Conservation (phyloP, 2,329 filamentous ascomycete genomes). For the Colletotrichum sp. region DNA sequence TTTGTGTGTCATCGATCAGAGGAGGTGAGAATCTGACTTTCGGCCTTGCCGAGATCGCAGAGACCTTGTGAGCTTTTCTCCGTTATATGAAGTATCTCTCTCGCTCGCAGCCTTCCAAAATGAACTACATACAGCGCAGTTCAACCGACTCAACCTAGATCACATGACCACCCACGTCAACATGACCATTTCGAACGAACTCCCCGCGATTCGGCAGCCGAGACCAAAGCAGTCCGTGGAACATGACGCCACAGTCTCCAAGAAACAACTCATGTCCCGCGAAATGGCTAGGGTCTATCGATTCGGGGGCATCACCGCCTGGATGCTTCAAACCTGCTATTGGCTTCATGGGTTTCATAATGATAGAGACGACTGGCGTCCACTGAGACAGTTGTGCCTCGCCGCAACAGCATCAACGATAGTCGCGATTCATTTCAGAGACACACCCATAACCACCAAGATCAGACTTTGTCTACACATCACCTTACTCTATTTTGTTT, state of each 20-base stretch:
- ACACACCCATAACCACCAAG: neutral
- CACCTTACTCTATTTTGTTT: neutral
- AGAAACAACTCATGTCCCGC: neutral
- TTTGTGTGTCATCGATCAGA: too few relatives aligned
- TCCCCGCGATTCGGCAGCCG: neutral
- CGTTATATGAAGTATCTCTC: too few relatives aligned
- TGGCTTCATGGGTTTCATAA: neutral
- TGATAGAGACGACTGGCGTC: neutral
- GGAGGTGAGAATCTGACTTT: too few relatives aligned
- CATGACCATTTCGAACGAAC: neutral
- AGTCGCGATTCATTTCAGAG: neutral
- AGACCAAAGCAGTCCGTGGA: neutral
- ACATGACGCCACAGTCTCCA: neutral
- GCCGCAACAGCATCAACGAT: neutral
- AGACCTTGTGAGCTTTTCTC: too few relatives aligned
- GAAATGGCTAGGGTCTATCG: neutral
- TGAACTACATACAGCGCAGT: too few relatives aligned
- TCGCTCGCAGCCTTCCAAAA: too few relatives aligned
- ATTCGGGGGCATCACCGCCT: neutral
- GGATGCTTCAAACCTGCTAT: neutral
- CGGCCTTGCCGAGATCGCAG: too few relatives aligned
- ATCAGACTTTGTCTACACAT: neutral
- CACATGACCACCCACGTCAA: neutral
- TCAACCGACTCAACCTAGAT: neutral
- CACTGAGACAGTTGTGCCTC: neutral